phyloP scores from a whole-genome alignment of 768 basidiomycete genomes.

The Tylopilus balloui region DNA sequence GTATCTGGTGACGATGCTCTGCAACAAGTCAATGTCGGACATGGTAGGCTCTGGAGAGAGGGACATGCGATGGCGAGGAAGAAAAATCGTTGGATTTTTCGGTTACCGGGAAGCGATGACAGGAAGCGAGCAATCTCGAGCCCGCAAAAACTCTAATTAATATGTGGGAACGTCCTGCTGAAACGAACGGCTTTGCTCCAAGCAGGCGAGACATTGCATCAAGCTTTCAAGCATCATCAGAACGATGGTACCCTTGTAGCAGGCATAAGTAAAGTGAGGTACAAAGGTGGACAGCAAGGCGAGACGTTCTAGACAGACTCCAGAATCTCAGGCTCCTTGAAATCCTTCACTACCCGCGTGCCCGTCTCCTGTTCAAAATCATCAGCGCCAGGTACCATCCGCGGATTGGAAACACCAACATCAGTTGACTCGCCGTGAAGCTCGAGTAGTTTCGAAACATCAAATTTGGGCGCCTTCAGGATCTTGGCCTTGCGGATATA shows the following conservation, averaged over 20 bases:
- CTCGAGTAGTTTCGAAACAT: conserved; percentile 92
- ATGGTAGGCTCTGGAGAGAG: conserved; percentile 35
- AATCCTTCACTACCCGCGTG: conserved; percentile 89
- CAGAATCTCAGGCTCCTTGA: conserved; percentile 95
- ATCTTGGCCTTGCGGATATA: conserved; percentile 99
- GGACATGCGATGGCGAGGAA: background rate
- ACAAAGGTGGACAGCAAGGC: conserved; percentile 34
- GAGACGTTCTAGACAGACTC: conserved; percentile 74
- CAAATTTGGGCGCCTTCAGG: conserved; percentile 95
- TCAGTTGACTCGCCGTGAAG: conserved; percentile 94
- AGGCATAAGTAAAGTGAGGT: conserved; percentile 28
- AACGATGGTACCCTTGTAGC: conserved; percentile 35
- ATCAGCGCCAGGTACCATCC: conserved; percentile 2
- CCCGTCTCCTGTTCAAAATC: conserved; percentile 73
- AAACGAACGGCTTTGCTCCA: too few relatives aligned
- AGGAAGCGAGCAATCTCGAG: conserved; percentile 4
- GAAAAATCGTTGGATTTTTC: background rate
- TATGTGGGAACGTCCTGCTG: too few relatives aligned
- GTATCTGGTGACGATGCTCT: conserved; percentile 53
- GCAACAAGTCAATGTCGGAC: conserved; percentile 74
- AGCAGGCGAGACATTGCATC: too few relatives aligned
- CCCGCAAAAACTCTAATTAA: too few relatives aligned
- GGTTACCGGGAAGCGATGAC: conserved; percentile 9
- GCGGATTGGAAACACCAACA: conserved; percentile 43
- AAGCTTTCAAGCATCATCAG: too few relatives aligned